Percentiles rank a stretch among this genome's conserved stretches.
Conservation (phyloP, 208 protist genomes). For the Trypanosoma lewisi region DNA sequence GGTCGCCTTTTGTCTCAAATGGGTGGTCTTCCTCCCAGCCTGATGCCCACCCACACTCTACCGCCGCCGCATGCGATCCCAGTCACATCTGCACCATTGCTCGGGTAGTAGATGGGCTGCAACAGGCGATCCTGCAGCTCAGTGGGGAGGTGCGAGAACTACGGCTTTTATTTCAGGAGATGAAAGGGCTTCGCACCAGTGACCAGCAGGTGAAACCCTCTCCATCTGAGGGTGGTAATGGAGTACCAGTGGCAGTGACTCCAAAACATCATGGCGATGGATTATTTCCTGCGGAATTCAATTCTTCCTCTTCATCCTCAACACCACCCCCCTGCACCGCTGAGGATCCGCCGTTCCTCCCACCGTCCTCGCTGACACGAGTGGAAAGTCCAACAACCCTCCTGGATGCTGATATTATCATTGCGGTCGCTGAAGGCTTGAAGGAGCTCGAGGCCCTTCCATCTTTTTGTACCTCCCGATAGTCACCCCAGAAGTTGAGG, state of each 20-base stretch:
- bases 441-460: conserved; percentile 10
- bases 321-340: not conserved
- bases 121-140: conserved; percentile 13
- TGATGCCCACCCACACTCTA: not conserved
- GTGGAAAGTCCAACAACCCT: not conserved
- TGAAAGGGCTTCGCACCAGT: not conserved
- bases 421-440: conserved; percentile 10
- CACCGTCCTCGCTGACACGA: not conserved
- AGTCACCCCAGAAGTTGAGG: not conserved
- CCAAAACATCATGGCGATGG: not conserved
- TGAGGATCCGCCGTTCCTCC: not conserved
- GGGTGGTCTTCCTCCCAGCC: not conserved
- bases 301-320: not conserved
- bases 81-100: not conserved
- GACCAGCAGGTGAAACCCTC: not conserved
- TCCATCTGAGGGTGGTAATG: not conserved
- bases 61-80: not conserved
- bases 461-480: conserved; percentile 2
- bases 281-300: not conserved
- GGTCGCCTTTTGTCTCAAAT: not conserved
- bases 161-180: not conserved
- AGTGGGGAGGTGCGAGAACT: conserved; percentile 9
- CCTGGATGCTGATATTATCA: conserved; percentile 12
- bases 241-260: not conserved
- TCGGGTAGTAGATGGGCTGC: conserved; percentile 1